Evolutionary conservation across 768 basidiomycete genomes (phyloP), one percentile per base, ranked within the genome.

Genomic region (Lentinula sp.): DNA sequence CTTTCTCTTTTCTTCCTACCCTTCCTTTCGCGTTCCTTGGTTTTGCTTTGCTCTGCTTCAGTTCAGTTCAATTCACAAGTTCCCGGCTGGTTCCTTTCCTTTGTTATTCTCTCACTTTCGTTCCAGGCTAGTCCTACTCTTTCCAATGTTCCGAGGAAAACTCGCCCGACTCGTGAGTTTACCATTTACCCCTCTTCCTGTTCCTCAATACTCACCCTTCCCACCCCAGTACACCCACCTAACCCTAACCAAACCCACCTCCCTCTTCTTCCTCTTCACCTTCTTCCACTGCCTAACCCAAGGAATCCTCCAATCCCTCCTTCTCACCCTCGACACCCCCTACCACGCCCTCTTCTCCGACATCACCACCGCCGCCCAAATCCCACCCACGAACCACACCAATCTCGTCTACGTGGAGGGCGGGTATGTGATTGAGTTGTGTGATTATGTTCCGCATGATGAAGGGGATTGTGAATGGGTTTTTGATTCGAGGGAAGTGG

Each of bases 241-340:
- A 15, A 73, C 71, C 1, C 67, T 71, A 11, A 73, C 69, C 31
- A 67, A 67, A 39, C 50, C 70, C 43, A 73, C 74, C 3, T 68
- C 74, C 35, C 68, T 76, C 0, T 86, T 84, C 71, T 80, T 85
- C 65, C 61, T 82, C 23, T 76, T 84, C 62, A 77, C 75, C 42
- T 73, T 84, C 59, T 16, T 82, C 50, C 77, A 80, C 64, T 84
- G 81, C 65, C 75, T 84, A 53, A 70, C 77, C 9, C 83, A 84
- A 61, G 83, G 80, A 60, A 69, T 80, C 59, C 69, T 84, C 39
- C 82, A 82, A 65, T 76, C 81, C 1, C 69, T 81, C 16, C 73
- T 84, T 10, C 80, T 74, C 66, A 72, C 71, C 21, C 62, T 80
- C 65, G 83, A 86, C 64, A 65, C 73, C 6, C 67, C 75, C 31